Percentiles rank a stretch among this genome's conserved stretches.
Conservation (phyloP, 1,284 basidiomycete species). For the Sutorius eximius region DNA sequence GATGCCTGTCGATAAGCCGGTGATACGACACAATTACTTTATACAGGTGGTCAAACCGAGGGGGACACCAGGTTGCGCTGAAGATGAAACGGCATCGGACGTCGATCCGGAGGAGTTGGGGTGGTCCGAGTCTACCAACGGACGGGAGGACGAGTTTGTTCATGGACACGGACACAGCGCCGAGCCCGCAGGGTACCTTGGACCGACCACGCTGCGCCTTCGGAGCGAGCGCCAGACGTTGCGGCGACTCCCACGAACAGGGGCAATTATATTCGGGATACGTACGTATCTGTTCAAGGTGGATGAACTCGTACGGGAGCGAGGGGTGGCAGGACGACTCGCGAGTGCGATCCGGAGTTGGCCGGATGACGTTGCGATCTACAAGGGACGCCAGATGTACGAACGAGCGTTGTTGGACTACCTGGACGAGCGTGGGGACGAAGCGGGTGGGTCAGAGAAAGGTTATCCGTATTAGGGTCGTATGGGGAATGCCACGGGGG, state of each 20-base stretch:
- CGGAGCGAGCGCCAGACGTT: slow-evolving; percentile 74
- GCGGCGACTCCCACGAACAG: slow-evolving; percentile 62
- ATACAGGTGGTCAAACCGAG: slow-evolving; percentile 51
- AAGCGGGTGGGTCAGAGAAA: slow-evolving; percentile 13
- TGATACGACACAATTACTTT: slow-evolving; percentile 70
- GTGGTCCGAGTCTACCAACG: slow-evolving; percentile 68
- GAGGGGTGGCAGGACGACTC: slow-evolving; percentile 64
- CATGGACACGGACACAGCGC: slow-evolving; percentile 38
- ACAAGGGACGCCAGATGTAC: slow-evolving; percentile 61
- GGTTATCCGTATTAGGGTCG: slow-evolving; percentile 18
- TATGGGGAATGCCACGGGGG: slow-evolving; percentile 3
- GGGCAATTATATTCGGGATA: slow-evolving; percentile 73
- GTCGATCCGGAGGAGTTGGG: slow-evolving; percentile 64
- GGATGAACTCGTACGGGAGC: slow-evolving; percentile 55
- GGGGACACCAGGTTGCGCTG: slow-evolving; percentile 15
- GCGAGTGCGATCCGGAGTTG: slow-evolving; percentile 68
- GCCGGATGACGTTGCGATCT: slow-evolving; percentile 61
- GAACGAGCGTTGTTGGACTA: slow-evolving; percentile 44
- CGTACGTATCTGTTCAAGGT: slow-evolving; percentile 67
- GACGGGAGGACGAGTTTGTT: slow-evolving; percentile 57
- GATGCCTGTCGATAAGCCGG: slow-evolving; percentile 63
- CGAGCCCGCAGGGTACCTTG: slow-evolving; percentile 25
- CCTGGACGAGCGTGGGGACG: slow-evolving; percentile 45
- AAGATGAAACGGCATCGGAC: slow-evolving; percentile 13
- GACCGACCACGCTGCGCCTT: slow-evolving; percentile 51